A percentile compares a stretch with the other conserved stretches of the same genome.
phyloP scores from a whole-genome alignment of 208 protist species.

The Trypanosomatidae sp. region DNA sequence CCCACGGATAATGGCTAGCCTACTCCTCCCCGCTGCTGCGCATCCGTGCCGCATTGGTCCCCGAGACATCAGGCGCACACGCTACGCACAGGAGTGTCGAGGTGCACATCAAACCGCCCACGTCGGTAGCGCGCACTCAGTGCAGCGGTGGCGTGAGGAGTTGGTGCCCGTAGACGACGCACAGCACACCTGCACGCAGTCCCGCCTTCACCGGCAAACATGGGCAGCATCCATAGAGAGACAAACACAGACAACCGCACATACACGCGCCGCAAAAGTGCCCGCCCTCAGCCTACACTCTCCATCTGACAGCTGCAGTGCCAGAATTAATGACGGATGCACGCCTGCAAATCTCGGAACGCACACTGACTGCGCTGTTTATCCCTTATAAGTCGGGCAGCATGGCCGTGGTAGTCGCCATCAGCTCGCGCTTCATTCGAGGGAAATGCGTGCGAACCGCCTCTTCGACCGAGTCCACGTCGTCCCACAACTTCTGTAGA shows the following conservation, averaged over 20 bases:
- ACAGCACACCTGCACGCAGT: background rate
- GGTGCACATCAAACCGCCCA: background rate
- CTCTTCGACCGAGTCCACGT: constrained; percentile 8
- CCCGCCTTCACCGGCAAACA: background rate
- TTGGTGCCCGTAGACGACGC: background rate
- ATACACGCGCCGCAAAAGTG: background rate
- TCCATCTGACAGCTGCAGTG: background rate
- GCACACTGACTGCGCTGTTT: background rate
- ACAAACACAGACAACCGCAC: background rate
- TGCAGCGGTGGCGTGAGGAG: background rate
- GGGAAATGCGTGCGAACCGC: constrained; percentile 10
- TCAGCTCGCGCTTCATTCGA: constrained; percentile 18
- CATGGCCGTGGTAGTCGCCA: background rate
- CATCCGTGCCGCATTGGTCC: background rate
- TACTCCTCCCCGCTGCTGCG: background rate
- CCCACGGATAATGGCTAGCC: background rate
- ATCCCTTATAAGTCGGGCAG: background rate
- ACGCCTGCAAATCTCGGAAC: background rate
- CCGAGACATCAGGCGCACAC: background rate
- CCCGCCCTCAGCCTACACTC: background rate
- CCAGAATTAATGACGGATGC: background rate
- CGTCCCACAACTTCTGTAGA: background rate
- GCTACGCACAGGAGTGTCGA: background rate
- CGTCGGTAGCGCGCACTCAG: background rate
- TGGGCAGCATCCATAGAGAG: background rate